Evolutionary conservation across 2,329 filamentous ascomycete genomes (phyloP), one percentile per base, ranked within the genome.

Genomic region (Ambrosiella xylebori): DNA sequence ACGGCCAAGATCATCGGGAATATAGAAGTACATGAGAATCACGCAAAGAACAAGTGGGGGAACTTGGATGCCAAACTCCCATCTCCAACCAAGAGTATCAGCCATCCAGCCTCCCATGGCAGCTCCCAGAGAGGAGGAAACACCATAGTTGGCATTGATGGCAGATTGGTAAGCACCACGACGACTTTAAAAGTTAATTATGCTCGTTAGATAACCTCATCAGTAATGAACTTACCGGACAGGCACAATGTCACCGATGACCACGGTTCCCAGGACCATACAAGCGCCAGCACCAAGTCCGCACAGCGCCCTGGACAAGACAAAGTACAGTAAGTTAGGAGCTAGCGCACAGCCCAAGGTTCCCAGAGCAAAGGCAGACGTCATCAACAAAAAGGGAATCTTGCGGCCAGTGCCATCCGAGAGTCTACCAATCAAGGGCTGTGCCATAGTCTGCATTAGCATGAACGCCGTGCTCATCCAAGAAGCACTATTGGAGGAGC

Each of bases 391-490:
- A 64, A 86, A 88, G 1, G 84, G 75, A 15, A 74, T 71, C 60
- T 82, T 85, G 50, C 86, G 74, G 9, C 86, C 86, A 60, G 89
- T 70, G 0, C 83, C 81, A 68, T 91, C 86, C 1, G 85, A 88
- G 1, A 89, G 67, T 1, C 86, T 77, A 2, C 85, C 86, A 62
- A 87, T 79, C 1, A 91, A 71, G 0, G 87, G 86, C 68, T 89
- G 84, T 59, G 88, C 84, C 27, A 83, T 80, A 1, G 86, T 89
- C 3, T 81, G 86, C 0, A 86, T 88, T 41, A 93, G 74, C 40
- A 91, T 70, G 63, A 89, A 91, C 0, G 85, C 80, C 0, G 86
- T 91, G 1, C 85, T 88, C 3, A 91, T 74, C 87, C 87, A 93
- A 1, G 86, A 88, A 2, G 87, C 87, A 52, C 81, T 81, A 67